Evolutionary conservation across 495 filamentous ascomycete species (phyloP).

Genomic region (Cercophora sp.): DNA sequence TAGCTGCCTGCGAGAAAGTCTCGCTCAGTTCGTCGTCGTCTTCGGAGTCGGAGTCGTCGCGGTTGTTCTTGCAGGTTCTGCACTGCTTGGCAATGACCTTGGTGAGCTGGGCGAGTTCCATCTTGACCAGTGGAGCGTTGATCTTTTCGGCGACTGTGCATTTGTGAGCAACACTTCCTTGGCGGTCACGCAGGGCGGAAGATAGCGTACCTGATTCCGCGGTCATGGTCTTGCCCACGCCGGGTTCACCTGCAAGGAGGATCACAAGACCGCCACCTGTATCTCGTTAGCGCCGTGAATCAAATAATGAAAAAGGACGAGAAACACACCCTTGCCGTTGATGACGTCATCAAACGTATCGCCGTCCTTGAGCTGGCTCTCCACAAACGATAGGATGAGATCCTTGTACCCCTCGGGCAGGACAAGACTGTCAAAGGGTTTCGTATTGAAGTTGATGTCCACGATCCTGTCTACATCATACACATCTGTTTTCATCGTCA

Average conservation of each 20-base stretch:
- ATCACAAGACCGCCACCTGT: constrained; percentile 16
- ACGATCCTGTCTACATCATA: constrained; percentile 26
- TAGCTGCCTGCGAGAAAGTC: constrained; percentile 19
- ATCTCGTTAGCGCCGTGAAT: background rate
- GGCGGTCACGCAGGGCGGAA: background rate
- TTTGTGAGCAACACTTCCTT: background rate
- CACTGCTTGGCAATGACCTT: background rate
- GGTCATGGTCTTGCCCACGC: constrained; percentile 54
- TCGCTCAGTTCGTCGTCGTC: background rate
- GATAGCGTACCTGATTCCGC: constrained; percentile 32
- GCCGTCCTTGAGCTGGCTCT: constrained; percentile 29
- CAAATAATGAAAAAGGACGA: background rate
- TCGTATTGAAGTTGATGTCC: constrained; percentile 42
- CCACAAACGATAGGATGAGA: constrained; percentile 44
- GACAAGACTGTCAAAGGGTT: constrained; percentile 50
- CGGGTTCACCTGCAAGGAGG: constrained; percentile 52
- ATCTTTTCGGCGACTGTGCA: constrained; percentile 20
- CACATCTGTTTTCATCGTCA: constrained; percentile 14
- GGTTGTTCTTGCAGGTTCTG: background rate
- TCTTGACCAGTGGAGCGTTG: constrained; percentile 21
- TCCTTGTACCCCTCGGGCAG: constrained; percentile 45
- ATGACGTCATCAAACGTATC: constrained; percentile 36
- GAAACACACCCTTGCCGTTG: constrained; percentile 37
- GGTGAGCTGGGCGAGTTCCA: constrained; percentile 15
- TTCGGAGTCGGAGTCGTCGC: too few relatives aligned